These are phyloP conservation scores for Musa beccarii DNA, from an alignment of 176 grass and related monocot genomes.

Conservation along the genomic window DNA sequence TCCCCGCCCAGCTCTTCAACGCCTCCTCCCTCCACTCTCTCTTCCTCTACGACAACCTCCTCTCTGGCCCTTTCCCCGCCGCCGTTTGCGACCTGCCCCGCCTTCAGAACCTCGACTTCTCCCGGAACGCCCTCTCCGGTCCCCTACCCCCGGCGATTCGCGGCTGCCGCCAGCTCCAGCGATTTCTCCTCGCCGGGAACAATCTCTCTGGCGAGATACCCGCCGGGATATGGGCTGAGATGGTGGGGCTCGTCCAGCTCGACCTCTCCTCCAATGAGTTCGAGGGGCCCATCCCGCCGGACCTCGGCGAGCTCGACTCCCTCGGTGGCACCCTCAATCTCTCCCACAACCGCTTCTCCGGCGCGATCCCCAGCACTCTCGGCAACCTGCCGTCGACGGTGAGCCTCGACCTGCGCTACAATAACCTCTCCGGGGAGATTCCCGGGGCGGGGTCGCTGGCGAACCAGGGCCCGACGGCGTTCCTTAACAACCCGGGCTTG, in stretches of 20 bases:
- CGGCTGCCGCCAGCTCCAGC: constrained; percentile 41
- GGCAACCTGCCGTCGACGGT: constrained; percentile 52
- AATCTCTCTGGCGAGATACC: constrained; percentile 32
- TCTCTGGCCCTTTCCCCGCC: constrained; percentile 43
- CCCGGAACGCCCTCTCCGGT: constrained; percentile 38
- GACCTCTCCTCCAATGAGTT: constrained; percentile 60
- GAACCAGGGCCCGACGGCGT: constrained; percentile 59
- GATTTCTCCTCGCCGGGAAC: constrained; percentile 40
- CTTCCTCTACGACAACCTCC: constrained; percentile 65
- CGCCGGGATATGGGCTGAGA: constrained; percentile 31
- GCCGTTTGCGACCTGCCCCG: constrained; percentile 42
- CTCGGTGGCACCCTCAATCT: constrained; percentile 62
- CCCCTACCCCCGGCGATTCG: constrained; percentile 34
- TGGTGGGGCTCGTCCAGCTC: constrained; percentile 52
- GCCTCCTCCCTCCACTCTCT: constrained; percentile 77
- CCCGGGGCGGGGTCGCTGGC: constrained; percentile 32
- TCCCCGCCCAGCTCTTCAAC: constrained; percentile 54
- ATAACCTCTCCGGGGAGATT: constrained; percentile 63
- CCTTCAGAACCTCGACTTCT: constrained; percentile 55
- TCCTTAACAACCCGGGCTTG: constrained; percentile 59
- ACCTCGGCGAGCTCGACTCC: constrained; percentile 43
- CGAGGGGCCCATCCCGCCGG: constrained; percentile 39
- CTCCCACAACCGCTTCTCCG: constrained; percentile 58
- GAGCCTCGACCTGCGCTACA: constrained; percentile 64
- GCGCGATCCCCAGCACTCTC: constrained; percentile 37